Conservation (phyloP, 192 early-diverging fungal species). For the Coemansia reversa region DNA sequence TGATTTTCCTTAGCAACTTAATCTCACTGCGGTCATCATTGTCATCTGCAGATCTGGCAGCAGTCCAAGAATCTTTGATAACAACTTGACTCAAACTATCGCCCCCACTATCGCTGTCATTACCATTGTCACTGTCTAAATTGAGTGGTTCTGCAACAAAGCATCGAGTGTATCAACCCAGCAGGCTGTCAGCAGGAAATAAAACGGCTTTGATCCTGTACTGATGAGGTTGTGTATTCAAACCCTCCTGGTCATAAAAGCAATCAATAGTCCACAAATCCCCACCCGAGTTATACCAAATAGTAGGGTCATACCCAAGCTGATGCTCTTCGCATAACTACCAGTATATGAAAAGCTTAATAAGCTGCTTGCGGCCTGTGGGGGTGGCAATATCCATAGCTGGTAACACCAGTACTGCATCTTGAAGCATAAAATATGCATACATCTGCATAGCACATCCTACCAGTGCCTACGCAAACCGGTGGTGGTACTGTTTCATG, state of each 20-base stretch:
- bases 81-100: neutral
- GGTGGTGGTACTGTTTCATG: too few relatives aligned
- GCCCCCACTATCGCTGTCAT: too few relatives aligned
- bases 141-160: conserved; percentile 5
- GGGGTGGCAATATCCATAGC: too few relatives aligned
- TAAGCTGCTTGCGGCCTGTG: neutral
- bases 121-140: too few relatives aligned
- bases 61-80: conserved; percentile 22
- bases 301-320: conserved; percentile 12
- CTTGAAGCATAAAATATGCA: too few relatives aligned
- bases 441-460: too few relatives aligned
- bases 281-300: neutral
- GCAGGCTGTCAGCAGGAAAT: neutral
- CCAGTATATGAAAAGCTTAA: conserved; percentile 12
- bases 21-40: neutral
- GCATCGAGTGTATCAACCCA: conserved; percentile 20
- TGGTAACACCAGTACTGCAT: too few relatives aligned
- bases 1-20: neutral
- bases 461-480: too few relatives aligned
- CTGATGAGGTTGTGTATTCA: neutral
- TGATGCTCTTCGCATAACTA: conserved; percentile 5
- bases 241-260: neutral
- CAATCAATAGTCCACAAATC: neutral
- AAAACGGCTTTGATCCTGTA: neutral
- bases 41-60: neutral